Evolutionary conservation across 2,329 filamentous ascomycete species (phyloP), one percentile per base, ranked within the genome.

Genomic region (Fusarium staphyleae): DNA sequence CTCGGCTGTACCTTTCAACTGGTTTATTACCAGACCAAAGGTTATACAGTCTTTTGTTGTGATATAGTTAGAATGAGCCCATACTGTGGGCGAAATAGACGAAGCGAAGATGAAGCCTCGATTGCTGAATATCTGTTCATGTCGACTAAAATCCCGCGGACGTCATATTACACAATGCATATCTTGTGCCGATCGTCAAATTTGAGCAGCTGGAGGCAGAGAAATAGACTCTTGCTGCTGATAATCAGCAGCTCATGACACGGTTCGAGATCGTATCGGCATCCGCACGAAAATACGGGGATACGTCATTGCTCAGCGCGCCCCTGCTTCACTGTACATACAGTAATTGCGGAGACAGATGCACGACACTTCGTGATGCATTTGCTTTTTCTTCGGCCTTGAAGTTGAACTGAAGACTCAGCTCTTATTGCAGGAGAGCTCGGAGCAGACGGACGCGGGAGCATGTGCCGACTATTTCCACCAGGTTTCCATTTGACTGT

Each of bases 221-320:
- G 12, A 10, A 46, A 32, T 42, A 26, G n/a, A 19, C 46, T 40
- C 16, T 47, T 16, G 30, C 33, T 48, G 34, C 39, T 36, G 45
- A 33, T 18, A 40, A 30, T 34, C 53, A 47, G 29, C 41, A 18
- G 53, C 33, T 24, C n/a, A 29, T 28, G 37, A 24, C 35, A 22
- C 22, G 33, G 43, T 44, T 52, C 44, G 42, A 40, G 57, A 51
- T 50, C 28, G 32, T 40, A 15, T 44, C 26, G 34, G 41, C 13
- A 26, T 36, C 49, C 45, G 47, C 46, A 13, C 19, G 4, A 12
- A 18, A 15, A 43, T 30, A 19, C 13, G 18, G 12, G 32, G 19
- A 45, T 43, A 48, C 54, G 54, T 59, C 58, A 61, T 22, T 50
- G 24, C 37, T 19, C 14, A n/a, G 37, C 8, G 43, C 14, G 33